phyloP scores from a whole-genome alignment of 345 rosid genomes.

The Firmiana major region DNA sequence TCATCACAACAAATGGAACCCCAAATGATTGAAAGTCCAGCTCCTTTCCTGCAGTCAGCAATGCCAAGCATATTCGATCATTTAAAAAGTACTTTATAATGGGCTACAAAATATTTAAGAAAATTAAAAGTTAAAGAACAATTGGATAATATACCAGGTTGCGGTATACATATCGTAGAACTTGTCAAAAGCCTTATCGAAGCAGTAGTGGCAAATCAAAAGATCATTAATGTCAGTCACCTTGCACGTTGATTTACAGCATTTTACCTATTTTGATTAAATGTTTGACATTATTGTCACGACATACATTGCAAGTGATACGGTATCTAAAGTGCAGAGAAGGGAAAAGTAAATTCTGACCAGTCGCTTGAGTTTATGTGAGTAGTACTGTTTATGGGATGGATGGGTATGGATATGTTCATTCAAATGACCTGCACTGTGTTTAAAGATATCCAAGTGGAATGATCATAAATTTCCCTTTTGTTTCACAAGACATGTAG shows the following conservation, averaged over 20 bases:
- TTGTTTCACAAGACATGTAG: not conserved
- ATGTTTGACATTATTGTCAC: not conserved
- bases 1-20: constrained; percentile 74
- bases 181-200: constrained; percentile 66
- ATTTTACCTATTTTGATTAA: constrained; percentile 49
- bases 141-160: constrained; percentile 45
- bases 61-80: not conserved
- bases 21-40: constrained; percentile 50
- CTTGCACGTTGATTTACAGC: constrained; percentile 69
- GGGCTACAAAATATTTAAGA: not conserved
- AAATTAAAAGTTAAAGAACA: not conserved
- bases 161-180: constrained; percentile 67
- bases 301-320: not conserved
- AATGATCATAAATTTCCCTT: constrained; percentile 8
- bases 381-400: constrained; percentile 55
- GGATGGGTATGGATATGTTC: constrained; percentile 46
- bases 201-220: constrained; percentile 62
- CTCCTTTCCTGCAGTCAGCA: constrained; percentile 41
- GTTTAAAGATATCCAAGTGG: constrained; percentile 8
- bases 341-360: constrained; percentile 29
- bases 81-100: not conserved
- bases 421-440: constrained; percentile 75
- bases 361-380: constrained; percentile 66
- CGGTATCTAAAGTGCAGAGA: not conserved
- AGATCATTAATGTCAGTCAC: constrained; percentile 63